Conservation (phyloP, 345 rosid genomes). For the Citrus australasica region DNA sequence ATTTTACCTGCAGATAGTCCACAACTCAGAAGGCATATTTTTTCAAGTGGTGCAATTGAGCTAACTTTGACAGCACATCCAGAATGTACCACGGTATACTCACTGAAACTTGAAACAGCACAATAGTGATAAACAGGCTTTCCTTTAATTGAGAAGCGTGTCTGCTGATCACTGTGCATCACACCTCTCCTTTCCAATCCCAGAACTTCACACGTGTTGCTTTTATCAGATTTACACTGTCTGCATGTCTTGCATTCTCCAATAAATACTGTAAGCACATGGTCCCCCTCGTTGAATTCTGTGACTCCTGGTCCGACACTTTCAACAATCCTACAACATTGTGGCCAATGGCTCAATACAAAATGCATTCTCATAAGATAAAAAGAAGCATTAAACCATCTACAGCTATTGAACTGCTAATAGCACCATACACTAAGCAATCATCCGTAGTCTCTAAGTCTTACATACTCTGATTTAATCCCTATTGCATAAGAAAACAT, state of each 20-base stretch:
- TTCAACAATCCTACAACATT: slow-evolving; percentile 74
- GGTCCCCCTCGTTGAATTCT: slow-evolving; percentile 84
- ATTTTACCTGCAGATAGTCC: slow-evolving; percentile 79
- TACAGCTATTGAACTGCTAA: neutral
- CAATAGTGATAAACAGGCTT: slow-evolving; percentile 80
- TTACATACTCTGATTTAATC: neutral
- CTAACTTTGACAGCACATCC: slow-evolving; percentile 91
- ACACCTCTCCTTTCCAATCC: slow-evolving; percentile 86
- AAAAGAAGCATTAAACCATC: neutral
- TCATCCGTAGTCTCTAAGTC: neutral
- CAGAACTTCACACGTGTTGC: slow-evolving; percentile 79
- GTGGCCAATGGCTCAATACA: neutral
- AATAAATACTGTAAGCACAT: slow-evolving; percentile 71
- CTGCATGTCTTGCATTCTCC: slow-evolving; percentile 78
- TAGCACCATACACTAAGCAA: neutral
- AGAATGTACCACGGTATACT: slow-evolving; percentile 85
- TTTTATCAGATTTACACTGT: slow-evolving; percentile 73
- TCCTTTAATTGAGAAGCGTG: slow-evolving; percentile 76
- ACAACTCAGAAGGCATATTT: slow-evolving; percentile 86
- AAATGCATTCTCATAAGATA: neutral
- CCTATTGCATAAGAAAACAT: neutral
- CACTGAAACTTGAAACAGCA: slow-evolving; percentile 94
- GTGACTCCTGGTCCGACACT: slow-evolving; percentile 73
- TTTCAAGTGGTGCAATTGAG: slow-evolving; percentile 61
- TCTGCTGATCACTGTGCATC: slow-evolving; percentile 76